Conservation (phyloP, 2,329 filamentous ascomycete species). For the Nannizziopsis arthrosporioides region DNA sequence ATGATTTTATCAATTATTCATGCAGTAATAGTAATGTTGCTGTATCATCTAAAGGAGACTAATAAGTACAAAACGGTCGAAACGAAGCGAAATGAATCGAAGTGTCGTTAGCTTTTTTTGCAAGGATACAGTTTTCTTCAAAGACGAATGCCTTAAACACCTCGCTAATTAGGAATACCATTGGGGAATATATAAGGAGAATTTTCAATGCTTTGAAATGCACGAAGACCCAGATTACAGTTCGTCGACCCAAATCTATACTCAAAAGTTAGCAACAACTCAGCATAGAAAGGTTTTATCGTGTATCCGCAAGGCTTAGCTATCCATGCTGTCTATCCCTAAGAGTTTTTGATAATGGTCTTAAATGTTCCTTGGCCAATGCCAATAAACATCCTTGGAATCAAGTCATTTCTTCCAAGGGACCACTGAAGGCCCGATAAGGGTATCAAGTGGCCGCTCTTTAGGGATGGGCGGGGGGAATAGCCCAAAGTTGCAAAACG, state of each 20-base stretch:
- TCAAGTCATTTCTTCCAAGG: no score
- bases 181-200: background rate
- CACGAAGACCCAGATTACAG: background rate
- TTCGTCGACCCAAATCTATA: conserved; percentile 11
- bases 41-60: conserved; percentile 2
- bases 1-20: background rate
- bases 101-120: background rate
- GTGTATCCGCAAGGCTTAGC: no score
- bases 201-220: no score
- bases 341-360: no score
- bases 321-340: no score
- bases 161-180: conserved; percentile 7
- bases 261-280: conserved; percentile 1
- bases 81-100: conserved; percentile 2
- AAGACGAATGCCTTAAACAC: conserved; percentile 7
- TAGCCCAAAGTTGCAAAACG: background rate
- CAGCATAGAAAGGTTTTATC: background rate
- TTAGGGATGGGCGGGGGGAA: no score
- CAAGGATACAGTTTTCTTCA: background rate
- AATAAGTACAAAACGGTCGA: conserved; percentile 7
- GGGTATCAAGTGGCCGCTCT: no score
- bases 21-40: background rate
- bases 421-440: no score
- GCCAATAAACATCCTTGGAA: no score
- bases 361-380: no score